Evolutionary conservation across 2,329 filamentous ascomycete genomes (phyloP).

Genomic region (Zymoseptoria crescenta): DNA sequence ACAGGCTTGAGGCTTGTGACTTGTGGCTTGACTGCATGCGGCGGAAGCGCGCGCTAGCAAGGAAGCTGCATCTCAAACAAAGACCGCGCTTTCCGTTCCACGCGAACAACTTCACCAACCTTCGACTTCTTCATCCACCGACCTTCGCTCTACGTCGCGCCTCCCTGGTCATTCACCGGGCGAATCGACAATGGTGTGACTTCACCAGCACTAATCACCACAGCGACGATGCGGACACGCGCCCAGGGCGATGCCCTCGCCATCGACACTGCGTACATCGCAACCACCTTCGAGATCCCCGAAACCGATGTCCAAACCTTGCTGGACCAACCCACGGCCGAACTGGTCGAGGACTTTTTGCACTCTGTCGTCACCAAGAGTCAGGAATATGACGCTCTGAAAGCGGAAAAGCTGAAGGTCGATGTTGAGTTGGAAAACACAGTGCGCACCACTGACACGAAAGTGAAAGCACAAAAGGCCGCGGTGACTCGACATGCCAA

Average conservation of each 20-base stretch:
- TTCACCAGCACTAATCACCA: neutral
- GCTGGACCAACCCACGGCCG: constrained; percentile 62
- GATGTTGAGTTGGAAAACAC: constrained; percentile 92
- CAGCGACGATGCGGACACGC: constrained; percentile 41
- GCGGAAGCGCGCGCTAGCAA: neutral
- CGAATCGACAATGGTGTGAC: constrained; percentile 12
- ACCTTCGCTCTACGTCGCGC: neutral
- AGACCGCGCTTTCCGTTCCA: neutral
- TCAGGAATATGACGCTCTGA: constrained; percentile 71
- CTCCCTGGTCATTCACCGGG: neutral
- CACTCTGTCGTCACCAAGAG: constrained; percentile 69
- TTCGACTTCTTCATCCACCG: neutral
- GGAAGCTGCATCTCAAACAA: neutral
- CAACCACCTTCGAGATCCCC: constrained; percentile 62
- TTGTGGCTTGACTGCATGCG: neutral
- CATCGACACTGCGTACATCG: constrained; percentile 65
- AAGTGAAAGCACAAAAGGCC: constrained; percentile 71
- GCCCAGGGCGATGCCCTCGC: constrained; percentile 40
- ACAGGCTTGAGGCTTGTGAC: neutral
- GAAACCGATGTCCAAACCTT: constrained; percentile 55
- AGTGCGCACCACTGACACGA: constrained; percentile 73
- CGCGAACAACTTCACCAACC: neutral
- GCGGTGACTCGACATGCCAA: constrained; percentile 76
- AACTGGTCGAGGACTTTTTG: constrained; percentile 69
- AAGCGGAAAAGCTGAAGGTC: constrained; percentile 77